phyloP scores from a whole-genome alignment of 2,329 filamentous ascomycete genomes.

The Eutypa lata region DNA sequence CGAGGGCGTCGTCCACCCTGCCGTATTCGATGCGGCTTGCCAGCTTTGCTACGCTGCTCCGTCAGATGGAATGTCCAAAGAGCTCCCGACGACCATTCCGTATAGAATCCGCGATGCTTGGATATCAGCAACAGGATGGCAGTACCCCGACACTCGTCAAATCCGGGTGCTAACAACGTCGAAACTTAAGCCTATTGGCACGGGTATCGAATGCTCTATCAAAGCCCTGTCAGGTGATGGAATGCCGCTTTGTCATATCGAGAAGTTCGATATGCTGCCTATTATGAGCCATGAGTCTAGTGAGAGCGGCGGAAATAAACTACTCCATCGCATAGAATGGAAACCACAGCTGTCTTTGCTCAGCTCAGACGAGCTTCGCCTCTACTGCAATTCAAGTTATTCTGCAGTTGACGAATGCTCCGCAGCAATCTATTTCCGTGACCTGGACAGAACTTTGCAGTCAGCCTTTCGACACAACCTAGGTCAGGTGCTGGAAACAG shows the following conservation, averaged over 20 bases:
- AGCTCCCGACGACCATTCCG: conserved; percentile 17
- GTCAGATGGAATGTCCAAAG: conserved; percentile 1
- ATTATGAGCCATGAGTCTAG: conserved; percentile 10
- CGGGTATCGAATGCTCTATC: conserved; percentile 17
- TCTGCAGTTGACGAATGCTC: conserved; percentile 14
- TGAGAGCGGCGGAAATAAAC: conserved; percentile 8
- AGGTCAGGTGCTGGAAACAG: background rate
- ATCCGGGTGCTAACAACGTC: conserved; percentile 14
- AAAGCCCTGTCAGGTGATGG: conserved; percentile 21
- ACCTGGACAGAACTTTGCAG: conserved; percentile 4
- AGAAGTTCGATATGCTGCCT: conserved; percentile 12
- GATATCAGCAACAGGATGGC: conserved; percentile 24
- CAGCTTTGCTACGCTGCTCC: conserved; percentile 18
- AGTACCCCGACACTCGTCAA: conserved; percentile 9
- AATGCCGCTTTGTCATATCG: conserved; percentile 16
- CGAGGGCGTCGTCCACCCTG: conserved; percentile 25
- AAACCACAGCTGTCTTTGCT: conserved; percentile 29
- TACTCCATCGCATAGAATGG: conserved; percentile 29
- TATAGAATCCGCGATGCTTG: conserved; percentile 19
- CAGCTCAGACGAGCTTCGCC: conserved; percentile 14
- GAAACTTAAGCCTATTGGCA: conserved; percentile 1
- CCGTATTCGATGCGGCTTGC: conserved; percentile 26
- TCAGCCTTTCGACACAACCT: background rate
- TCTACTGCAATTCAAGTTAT: conserved; percentile 12
- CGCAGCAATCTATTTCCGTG: conserved; percentile 2